Base-by-base conservation (phyloP, 441 rosid genomes). In the Arabidopsis hybrid region DNA sequence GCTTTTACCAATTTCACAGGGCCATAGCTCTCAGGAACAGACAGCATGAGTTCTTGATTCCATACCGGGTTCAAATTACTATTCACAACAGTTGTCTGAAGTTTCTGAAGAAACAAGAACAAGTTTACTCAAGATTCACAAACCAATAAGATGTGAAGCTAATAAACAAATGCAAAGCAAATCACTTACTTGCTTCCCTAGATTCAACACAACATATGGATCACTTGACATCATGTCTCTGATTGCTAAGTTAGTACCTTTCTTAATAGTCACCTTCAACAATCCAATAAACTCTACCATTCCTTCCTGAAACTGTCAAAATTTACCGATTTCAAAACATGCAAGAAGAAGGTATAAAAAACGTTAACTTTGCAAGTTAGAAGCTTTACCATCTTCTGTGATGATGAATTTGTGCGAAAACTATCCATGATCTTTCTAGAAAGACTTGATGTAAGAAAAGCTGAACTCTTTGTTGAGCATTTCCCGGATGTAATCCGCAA, bases 221-320 rank as follows among this genome's bases (percentile, higher is more conserved):
- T 95, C 99, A 18, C 99, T 95, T 16, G 90, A 87, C 81, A 86
- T 55, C 82, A 95, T 77, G 77, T 95, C 99, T 67, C 99, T 86
- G 69, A 95, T 78, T 42, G 86, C 97, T 59, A 95, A 85, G 81
- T 95, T 95, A 58, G 94, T 92, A 80, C 99, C 99, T 82, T 81
- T 87, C 60, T 92, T 96, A 18, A 95, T 86, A 73, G 91, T 92
- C 58, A 92, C 97, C 84, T 90, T 92, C 67, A 95, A 86, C 78
- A 95, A 73, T 61, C 99, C 99, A 72, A 95, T 76, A 83, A 92
- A 95, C 83, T 95, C 99, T 67, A 95, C 88, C 99, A 95, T 95
- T 36, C 96, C 96, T 64, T 89, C 95, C 96, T 92, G 80, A 73
- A 83, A 52, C 77, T 77, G 34, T 34, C 69, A n/a, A 40, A 5